Conservation (phyloP, 2,329 filamentous ascomycete genomes). For the Ceratocystis ficicola region DNA sequence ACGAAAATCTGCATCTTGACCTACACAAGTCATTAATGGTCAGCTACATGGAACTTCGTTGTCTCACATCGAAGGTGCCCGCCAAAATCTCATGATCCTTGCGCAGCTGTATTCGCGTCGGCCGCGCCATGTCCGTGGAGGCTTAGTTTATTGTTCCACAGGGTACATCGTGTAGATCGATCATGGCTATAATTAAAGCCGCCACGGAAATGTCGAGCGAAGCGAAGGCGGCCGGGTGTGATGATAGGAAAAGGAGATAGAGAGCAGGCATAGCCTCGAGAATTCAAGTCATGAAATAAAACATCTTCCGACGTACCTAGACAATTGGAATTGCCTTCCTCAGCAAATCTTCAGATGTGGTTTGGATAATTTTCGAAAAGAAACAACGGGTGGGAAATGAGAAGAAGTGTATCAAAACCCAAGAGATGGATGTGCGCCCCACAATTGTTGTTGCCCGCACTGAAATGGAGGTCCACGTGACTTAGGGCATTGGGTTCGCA, state of each 20-base stretch:
- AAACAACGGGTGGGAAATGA: constrained; percentile 17
- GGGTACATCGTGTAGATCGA: background rate
- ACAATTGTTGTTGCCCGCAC: constrained; percentile 21
- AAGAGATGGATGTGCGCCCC: constrained; percentile 25
- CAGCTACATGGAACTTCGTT: constrained; percentile 29
- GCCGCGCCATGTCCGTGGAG: background rate
- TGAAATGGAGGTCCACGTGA: constrained; percentile 16
- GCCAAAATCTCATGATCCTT: background rate
- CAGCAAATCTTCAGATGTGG: constrained; percentile 48
- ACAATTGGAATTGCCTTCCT: constrained; percentile 52
- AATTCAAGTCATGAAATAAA: constrained; percentile 25
- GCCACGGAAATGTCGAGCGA: constrained; percentile 13
- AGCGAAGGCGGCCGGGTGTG: constrained; percentile 14
- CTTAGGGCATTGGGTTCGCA: constrained; percentile 22
- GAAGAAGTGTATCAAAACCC: constrained; percentile 24
- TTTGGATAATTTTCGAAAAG: constrained; percentile 28
- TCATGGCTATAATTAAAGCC: background rate
- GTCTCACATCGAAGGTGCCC: constrained; percentile 4
- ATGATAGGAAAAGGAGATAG: constrained; percentile 13
- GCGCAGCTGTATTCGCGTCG: background rate
- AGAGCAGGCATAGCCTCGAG: constrained; percentile 12
- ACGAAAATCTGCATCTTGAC: constrained; percentile 68
- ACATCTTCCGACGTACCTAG: constrained; percentile 50
- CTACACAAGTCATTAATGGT: constrained; percentile 25
- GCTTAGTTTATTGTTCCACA: background rate